Evolutionary conservation across 306 rosid genomes (phyloP), one percentile per base, ranked within the genome.

Genomic region (Malus orientalis): DNA sequence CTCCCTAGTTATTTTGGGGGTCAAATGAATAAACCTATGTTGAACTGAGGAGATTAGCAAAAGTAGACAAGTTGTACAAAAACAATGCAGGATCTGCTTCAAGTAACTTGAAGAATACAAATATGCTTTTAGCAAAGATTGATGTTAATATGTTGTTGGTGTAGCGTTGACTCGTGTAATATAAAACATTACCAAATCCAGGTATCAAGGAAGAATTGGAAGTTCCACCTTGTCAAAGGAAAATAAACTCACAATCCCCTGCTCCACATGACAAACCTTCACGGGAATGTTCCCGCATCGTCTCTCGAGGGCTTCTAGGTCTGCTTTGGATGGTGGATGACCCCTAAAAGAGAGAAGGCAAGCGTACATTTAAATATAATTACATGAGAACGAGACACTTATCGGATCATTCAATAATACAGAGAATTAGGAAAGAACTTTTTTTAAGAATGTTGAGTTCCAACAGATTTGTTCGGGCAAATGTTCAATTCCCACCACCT

Each of bases 211-310:
- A 25, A 93, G 85, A 78, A 85, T 54, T 47, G 92, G 92, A 68
- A 91, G 91, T 77, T 88, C 86, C 81, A 79, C 89, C 74, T 82
- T 85, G 70, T 86, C 91, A 76, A 85, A 88, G 74, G 92, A 86
- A 86, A 90, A 89, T 86, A 90, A 92, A 79, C 93, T 85, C 67
- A 85, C 88, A 61, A 83, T 79, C 49, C 97, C 96, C 73, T 90
- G 86, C 44, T 89, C 89, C 23, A 89, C 87, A 44, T 69, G 73
- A 65, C 97, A 86, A 72, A 89, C 79, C 79, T 89, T 86, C 71
- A 89, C 74, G 51, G 91, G 93, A 86, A 92, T 70, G 69, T 81
- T 87, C 77, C 80, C 75, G 20, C 89, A 89, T 71, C 76, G 85
- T 78, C 76, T 87, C 76, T 87, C 87, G 38, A 90, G 86, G 53